Conservation (phyloP, 108 stramenopile species). For the Cylindrotheca closterium region DNA sequence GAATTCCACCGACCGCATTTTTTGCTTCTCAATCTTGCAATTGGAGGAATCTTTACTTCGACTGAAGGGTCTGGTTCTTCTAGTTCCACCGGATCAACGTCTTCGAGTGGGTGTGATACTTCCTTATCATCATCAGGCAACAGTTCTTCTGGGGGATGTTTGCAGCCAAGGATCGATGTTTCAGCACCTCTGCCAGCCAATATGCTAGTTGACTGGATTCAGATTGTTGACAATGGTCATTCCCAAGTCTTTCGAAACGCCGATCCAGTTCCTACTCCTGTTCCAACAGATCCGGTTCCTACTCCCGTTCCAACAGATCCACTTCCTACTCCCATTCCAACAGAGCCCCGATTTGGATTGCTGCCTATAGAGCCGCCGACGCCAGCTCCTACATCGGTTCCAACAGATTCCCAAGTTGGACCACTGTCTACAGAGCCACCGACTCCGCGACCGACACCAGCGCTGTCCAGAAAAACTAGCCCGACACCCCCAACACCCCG, state of each 20-base stretch:
- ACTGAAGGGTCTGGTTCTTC: not conserved
- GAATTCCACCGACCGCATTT: conserved; percentile 16
- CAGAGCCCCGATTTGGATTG: not conserved
- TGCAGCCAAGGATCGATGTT: conserved; percentile 1
- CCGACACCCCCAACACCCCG: not conserved
- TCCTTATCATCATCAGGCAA: not conserved
- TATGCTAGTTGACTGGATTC: conserved; percentile 24
- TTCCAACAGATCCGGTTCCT: not conserved
- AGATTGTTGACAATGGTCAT: conserved; percentile 11
- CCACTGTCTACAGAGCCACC: not conserved
- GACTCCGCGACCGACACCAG: not conserved
- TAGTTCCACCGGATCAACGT: conserved; percentile 4
- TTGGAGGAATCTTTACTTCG: conserved; percentile 20
- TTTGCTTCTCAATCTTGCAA: conserved; percentile 17
- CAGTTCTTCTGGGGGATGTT: conserved; percentile 1
- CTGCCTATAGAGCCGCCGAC: not conserved
- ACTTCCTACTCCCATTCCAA: not conserved
- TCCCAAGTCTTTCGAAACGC: not conserved
- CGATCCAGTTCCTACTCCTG: not conserved
- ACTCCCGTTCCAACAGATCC: not conserved
- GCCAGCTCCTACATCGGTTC: not conserved
- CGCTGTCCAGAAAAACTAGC: not conserved
- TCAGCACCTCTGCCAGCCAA: conserved; percentile 16
- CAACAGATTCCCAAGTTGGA: not conserved
- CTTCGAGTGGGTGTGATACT: conserved; percentile 4